Evolutionary conservation across 768 basidiomycete species (phyloP).

Genomic region (Hypsizygus marmoreus): DNA sequence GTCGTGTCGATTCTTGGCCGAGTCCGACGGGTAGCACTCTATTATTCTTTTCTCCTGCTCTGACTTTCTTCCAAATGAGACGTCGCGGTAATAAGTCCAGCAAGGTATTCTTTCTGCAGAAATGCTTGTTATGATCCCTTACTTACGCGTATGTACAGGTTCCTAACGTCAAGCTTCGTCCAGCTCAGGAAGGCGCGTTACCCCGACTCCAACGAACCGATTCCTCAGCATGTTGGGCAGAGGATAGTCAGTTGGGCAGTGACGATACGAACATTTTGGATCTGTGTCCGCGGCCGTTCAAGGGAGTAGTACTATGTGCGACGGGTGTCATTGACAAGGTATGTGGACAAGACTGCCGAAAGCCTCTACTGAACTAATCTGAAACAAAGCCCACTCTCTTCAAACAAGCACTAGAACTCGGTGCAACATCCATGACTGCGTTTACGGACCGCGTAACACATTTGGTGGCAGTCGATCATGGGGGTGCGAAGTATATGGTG

Average conservation of each 20-base stretch:
- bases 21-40: neutral
- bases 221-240: slow-evolving; percentile 41
- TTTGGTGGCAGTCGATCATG: slow-evolving; percentile 78
- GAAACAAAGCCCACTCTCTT: slow-evolving; percentile 62
- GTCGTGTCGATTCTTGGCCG: slow-evolving; percentile 12
- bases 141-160: too few relatives aligned
- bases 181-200: slow-evolving; percentile 45
- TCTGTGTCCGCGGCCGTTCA: slow-evolving; percentile 68
- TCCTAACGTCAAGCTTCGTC: slow-evolving; percentile 81
- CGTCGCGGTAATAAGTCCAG: slow-evolving; percentile 67
- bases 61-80: slow-evolving; percentile 31
- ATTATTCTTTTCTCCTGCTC: neutral
- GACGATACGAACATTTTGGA: slow-evolving; percentile 48
- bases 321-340: slow-evolving; percentile 85
- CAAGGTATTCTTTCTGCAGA: too few relatives aligned
- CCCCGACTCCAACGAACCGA: slow-evolving; percentile 24
- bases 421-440: slow-evolving; percentile 66
- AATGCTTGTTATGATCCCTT: too few relatives aligned
- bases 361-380: neutral
- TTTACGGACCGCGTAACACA: slow-evolving; percentile 90
- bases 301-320: slow-evolving; percentile 65
- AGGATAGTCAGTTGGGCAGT: slow-evolving; percentile 51
- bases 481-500: slow-evolving; percentile 83
- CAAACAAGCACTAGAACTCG: slow-evolving; percentile 78
- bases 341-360: slow-evolving; percentile 15